A percentile compares a stretch with the other conserved stretches of the same genome.
These are phyloP conservation scores for Mucor indicus DNA, from an alignment of 371 early-diverging fungal species.

Conservation along the genomic window DNA sequence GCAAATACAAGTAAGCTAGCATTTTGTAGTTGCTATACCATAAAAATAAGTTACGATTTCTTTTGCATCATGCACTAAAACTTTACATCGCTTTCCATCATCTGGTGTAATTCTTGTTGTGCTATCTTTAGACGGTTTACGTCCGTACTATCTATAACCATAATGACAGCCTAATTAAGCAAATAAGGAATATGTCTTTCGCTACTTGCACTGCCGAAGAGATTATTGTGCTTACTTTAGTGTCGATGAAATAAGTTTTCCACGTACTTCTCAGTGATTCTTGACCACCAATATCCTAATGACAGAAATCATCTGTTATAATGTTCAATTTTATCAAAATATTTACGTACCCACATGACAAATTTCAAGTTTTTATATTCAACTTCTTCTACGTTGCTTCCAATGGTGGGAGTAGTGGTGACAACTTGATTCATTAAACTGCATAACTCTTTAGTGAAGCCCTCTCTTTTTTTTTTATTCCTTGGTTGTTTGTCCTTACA, in stretches of 20 bases:
- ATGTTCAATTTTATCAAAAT: too few species aligned
- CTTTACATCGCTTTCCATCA: constrained; percentile 73
- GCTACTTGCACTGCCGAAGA: too few species aligned
- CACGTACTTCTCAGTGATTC: constrained; percentile 68
- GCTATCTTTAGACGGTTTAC: constrained; percentile 62
- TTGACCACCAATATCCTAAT: constrained; percentile 75
- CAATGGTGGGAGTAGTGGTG: constrained; percentile 73
- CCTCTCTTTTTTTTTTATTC: not conserved
- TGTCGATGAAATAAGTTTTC: constrained; percentile 72
- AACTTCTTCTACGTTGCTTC: constrained; percentile 71
- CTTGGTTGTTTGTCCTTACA: constrained; percentile 21
- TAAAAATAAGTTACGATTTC: not conserved
- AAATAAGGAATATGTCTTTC: not conserved
- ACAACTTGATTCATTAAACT: constrained; percentile 72
- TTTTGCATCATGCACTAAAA: not conserved
- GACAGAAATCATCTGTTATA: too few species aligned
- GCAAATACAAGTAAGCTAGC: constrained; percentile 68
- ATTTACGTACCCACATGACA: constrained; percentile 61
- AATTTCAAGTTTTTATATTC: constrained; percentile 73
- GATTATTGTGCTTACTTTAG: constrained; percentile 39
- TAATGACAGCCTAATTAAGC: constrained; percentile 60
- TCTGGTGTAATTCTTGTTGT: constrained; percentile 64
- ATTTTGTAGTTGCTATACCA: constrained; percentile 53
- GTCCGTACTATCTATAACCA: constrained; percentile 78
- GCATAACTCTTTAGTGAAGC: not conserved